Conservation (phyloP, 768 basidiomycete species). For the Cytidiella melzeri region DNA sequence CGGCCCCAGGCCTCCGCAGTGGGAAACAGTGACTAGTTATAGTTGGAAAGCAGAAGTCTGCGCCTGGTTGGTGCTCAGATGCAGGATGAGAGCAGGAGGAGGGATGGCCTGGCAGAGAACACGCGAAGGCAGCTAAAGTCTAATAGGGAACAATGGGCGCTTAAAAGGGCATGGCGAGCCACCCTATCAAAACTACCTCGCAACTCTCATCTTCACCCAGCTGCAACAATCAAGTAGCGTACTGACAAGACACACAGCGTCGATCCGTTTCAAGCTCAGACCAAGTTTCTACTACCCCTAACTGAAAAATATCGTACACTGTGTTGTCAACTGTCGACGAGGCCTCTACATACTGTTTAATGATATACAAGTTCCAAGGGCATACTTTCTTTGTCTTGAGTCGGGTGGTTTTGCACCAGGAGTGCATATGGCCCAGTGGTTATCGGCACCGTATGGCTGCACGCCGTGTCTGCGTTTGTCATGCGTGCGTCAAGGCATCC, state of each 20-base stretch:
- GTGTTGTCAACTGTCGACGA: background rate
- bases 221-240: too few relatives aligned
- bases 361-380: background rate
- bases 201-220: background rate
- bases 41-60: too few relatives aligned
- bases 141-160: too few relatives aligned
- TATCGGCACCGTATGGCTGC: background rate
- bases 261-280: too few relatives aligned
- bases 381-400: background rate
- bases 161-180: too few relatives aligned
- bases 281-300: too few relatives aligned
- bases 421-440: too few relatives aligned
- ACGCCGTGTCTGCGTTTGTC: slow-evolving; percentile 8
- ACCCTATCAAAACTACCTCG: background rate
- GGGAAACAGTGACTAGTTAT: too few relatives aligned
- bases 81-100: background rate
- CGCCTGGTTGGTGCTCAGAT: background rate
- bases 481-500: slow-evolving; percentile 70
- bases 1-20: slow-evolving; percentile 1
- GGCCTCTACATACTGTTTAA: background rate
- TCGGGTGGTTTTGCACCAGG: background rate
- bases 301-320: background rate
- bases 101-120: too few relatives aligned
- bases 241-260: too few relatives aligned
- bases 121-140: too few relatives aligned